Evolutionary conservation across 371 early-diverging fungal genomes (phyloP), one percentile per base, ranked within the genome.

Genomic region (Mucor circinelloides): DNA sequence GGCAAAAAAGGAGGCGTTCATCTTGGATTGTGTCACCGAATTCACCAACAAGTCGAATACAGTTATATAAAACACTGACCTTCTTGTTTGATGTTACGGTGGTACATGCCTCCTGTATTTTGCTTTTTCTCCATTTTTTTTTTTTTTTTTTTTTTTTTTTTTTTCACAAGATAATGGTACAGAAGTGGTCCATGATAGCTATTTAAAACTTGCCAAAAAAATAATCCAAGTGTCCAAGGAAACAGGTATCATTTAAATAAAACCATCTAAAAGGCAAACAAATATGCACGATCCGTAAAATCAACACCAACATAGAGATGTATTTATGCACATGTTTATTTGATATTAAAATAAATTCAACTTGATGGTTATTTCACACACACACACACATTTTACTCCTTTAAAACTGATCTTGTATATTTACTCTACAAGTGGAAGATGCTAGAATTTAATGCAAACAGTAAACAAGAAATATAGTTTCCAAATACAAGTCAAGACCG

Each of bases 331-430:
- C 50, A 50, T 25, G 50, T 25, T 50, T 50, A 21, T 50, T 25
- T 50, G 50, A 50, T 50, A 50, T 50, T 50, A 50, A 50, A 50
- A 50, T 50, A 50, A 50, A 50, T 25, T 10, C 50, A 50, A 50
- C 50, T 25, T 50, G 50, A 50, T 50, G 50, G 50, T 12, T 50
- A 50, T 50, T 50, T 50, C 50, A 12, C 50, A 50, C 44, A 40
- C 17, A 40, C 10, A 17, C 1, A n/a, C 12, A 19, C 10, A 19
- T 7, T 50, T 50, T 50, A 50, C 50, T 25, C 50, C 50, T 50
- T 36, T 50, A 50, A 25, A 44, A 44, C 21, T 50, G 21, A 48
- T 21, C 48, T 9, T 21, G 21, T 36, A 48, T 46, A 48, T 48
- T 21, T 21, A 21, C n/a, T 23, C 1, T 50, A 23, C 21, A 50